Evolutionary conservation across 2,329 filamentous ascomycete species (phyloP).

Genomic region (Metarhizium robertsii): DNA sequence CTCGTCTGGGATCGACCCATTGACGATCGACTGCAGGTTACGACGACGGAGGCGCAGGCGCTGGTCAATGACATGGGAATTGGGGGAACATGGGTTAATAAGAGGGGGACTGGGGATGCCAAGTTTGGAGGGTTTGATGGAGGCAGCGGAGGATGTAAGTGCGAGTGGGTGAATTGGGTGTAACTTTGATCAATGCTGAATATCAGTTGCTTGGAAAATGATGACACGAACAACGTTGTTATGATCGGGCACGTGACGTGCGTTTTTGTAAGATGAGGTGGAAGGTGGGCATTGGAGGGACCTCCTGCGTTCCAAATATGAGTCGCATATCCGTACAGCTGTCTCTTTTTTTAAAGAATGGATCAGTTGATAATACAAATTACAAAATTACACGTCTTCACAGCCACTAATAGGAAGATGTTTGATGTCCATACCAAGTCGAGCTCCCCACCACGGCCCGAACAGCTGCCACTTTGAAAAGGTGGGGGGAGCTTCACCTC

Average conservation of each 20-base stretch:
- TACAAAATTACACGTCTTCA: no score
- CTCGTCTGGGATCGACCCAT: constrained; percentile 45
- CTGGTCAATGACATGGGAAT: constrained; percentile 40
- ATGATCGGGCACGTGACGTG: background rate
- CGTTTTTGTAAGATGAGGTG: no score
- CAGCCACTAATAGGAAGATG: no score
- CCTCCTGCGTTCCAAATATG: no score
- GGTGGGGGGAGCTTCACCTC: no score
- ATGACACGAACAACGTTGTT: background rate
- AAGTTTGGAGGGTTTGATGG: constrained; percentile 53
- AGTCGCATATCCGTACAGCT: no score
- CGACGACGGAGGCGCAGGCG: constrained; percentile 31
- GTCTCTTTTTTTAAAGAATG: no score
- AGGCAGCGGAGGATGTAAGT: constrained; percentile 52
- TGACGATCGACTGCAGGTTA: constrained; percentile 34
- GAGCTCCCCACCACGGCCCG: no score
- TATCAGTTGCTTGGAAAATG: background rate
- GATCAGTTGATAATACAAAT: no score
- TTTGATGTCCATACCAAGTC: no score
- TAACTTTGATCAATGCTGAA: background rate
- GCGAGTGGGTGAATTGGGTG: constrained; percentile 49
- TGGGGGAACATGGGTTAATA: constrained; percentile 45
- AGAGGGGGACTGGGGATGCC: constrained; percentile 30
- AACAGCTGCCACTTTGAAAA: no score
- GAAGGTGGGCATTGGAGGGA: no score